Conservation (phyloP, 1,139 yeast genomes). For the Chernovozyma sophiae-reginae region DNA sequence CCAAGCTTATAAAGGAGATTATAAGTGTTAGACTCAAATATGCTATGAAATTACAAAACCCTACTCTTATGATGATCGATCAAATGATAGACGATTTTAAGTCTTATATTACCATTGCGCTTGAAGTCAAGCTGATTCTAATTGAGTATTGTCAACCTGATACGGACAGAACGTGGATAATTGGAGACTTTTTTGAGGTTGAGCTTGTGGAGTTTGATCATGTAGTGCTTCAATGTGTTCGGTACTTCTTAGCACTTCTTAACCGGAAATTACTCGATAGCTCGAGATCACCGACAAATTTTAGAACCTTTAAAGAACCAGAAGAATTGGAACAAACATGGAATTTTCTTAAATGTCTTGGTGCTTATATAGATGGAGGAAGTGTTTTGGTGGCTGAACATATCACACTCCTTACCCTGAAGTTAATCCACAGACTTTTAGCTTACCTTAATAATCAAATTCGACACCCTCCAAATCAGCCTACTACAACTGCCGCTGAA, state of each 20-base stretch:
- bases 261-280: conserved; percentile 77
- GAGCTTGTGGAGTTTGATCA: conserved; percentile 57
- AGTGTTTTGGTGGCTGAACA: conserved; percentile 80
- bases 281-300: conserved; percentile 57
- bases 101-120: conserved; percentile 69
- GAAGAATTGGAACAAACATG: conserved; percentile 82
- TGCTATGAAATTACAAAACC: conserved; percentile 75
- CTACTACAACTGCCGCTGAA: conserved; percentile 42
- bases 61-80: conserved; percentile 94
- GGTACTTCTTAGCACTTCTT: conserved; percentile 65
- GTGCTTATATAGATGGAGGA: conserved; percentile 75
- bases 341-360: conserved; percentile 70
- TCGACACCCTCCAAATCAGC: conserved; percentile 47
- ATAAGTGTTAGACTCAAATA: conserved; percentile 71
- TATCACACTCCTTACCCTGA: conserved; percentile 60
- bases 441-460: conserved; percentile 72
- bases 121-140: conserved; percentile 68
- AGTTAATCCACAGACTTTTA: conserved; percentile 64
- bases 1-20: conserved; percentile 75
- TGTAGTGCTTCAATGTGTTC: conserved; percentile 69
- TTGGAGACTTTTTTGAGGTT: conserved; percentile 62
- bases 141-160: conserved; percentile 65
- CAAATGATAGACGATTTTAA: conserved; percentile 88
- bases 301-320: conserved; percentile 86
- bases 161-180: conserved; percentile 62